Evolutionary conservation across 495 filamentous ascomycete species (phyloP).

Genomic region (Neurospora sublineolata): DNA sequence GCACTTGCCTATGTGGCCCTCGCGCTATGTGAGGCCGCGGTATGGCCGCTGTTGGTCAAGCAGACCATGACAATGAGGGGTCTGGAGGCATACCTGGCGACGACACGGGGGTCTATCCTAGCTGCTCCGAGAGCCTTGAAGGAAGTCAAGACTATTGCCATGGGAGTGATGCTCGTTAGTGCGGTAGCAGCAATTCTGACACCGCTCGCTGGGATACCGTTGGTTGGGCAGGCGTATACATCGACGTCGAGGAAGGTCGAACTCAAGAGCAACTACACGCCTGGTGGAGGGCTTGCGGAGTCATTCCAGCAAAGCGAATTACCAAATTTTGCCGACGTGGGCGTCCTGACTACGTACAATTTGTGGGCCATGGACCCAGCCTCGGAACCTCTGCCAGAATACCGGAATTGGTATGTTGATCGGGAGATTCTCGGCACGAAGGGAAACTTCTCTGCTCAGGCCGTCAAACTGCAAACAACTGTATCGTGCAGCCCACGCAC

Average conservation of each 20-base stretch:
- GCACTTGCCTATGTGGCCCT: conserved; percentile 13
- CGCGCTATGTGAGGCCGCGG: conserved; percentile 11
- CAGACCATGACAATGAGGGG: conserved; percentile 16
- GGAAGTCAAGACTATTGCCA: conserved; percentile 5
- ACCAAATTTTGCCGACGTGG: conserved; percentile 15
- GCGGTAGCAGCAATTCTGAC: conserved; percentile 10
- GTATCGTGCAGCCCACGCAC: conserved; percentile 12
- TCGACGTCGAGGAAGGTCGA: conserved; percentile 1
- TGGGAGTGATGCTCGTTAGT: conserved; percentile 7
- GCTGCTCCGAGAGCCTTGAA: conserved; percentile 9
- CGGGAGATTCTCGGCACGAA: conserved; percentile 7
- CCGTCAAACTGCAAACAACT: conserved; percentile 12
- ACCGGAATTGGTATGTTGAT: conserved; percentile 22
- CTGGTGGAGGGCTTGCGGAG: conserved; percentile 14
- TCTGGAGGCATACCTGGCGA: conserved; percentile 17
- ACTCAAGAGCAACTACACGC: conserved; percentile 13
- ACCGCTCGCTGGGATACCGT: conserved; percentile 11
- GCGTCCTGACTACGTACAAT: conserved; percentile 14
- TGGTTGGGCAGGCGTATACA: conserved; percentile 20
- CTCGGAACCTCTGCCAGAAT: conserved; percentile 16
- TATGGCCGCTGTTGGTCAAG: conserved; percentile 17
- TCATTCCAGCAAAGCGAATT: conserved; percentile 18
- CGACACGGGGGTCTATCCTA: conserved; percentile 13
- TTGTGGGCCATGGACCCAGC: conserved; percentile 15
- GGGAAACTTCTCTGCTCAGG: conserved; percentile 14